phyloP scores from a whole-genome alignment of 208 protist species.

The Leishmania martiniquensis region DNA sequence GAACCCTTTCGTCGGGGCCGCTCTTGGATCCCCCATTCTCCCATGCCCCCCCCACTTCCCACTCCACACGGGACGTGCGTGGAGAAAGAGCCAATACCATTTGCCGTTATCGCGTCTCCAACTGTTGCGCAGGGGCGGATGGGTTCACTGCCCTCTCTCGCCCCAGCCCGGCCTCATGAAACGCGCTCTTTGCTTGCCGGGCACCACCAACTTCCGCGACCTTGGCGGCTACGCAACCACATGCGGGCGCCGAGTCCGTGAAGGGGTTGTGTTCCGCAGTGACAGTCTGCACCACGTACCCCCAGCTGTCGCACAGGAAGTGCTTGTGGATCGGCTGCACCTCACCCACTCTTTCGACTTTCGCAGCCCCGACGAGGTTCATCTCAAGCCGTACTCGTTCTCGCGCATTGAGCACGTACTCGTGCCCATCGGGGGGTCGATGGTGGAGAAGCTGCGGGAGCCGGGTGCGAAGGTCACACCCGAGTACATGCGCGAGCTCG shows the following conservation, averaged over 20 bases:
- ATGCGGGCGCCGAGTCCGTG: constrained; percentile 12
- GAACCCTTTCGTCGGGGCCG: background rate
- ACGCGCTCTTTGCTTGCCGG: constrained; percentile 10
- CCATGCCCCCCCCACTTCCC: background rate
- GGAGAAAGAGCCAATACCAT: background rate
- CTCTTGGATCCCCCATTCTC: no score
- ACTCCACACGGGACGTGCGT: no score
- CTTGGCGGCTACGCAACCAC: constrained; percentile 46
- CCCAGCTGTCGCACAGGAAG: background rate
- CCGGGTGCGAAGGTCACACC: constrained; percentile 3
- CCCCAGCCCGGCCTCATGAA: background rate
- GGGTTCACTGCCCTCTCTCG: background rate
- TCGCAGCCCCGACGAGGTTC: constrained; percentile 26
- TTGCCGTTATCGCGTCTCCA: background rate
- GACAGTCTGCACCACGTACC: constrained; percentile 35
- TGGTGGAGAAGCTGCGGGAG: constrained; percentile 16
- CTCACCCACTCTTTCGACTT: constrained; percentile 46
- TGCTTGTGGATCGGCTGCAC: constrained; percentile 20
- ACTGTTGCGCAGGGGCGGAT: background rate
- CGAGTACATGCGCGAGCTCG: constrained; percentile 5
- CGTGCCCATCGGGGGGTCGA: constrained; percentile 22
- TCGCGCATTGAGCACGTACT: constrained; percentile 27
- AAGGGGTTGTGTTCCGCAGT: constrained; percentile 36
- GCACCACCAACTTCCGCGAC: constrained; percentile 39
- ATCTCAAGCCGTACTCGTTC: constrained; percentile 30